phyloP scores from a whole-genome alignment of 768 basidiomycete genomes.

The Flagelloscypha sp. region DNA sequence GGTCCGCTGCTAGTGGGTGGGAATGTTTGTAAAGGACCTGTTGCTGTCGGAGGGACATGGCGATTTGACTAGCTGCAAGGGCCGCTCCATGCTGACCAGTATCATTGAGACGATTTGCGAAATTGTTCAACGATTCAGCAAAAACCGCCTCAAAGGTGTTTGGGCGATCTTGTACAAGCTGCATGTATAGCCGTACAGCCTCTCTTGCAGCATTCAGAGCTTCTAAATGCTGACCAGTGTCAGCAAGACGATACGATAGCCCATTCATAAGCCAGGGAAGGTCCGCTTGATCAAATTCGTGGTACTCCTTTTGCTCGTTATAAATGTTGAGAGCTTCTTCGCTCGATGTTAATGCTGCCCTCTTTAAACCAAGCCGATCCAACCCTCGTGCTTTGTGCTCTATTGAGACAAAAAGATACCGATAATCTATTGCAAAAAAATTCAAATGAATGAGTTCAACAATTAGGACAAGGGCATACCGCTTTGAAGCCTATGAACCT shows the following conservation, averaged over 20 bases:
- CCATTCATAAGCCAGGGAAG: neutral
- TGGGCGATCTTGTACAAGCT: neutral
- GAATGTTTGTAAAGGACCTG: neutral
- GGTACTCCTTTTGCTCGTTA: neutral
- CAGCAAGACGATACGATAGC: no score
- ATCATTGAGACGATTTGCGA: neutral
- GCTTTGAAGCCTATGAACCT: no score
- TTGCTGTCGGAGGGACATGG: neutral
- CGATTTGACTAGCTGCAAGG: neutral
- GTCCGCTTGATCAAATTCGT: neutral
- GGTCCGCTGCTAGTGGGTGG: neutral
- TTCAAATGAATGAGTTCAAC: no score
- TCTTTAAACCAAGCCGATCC: no score
- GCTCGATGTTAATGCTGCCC: neutral
- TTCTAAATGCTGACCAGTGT: neutral
- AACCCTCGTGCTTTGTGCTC: no score
- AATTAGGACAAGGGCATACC: no score
- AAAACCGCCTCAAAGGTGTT: neutral
- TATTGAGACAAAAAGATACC: no score
- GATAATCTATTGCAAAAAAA: no score
- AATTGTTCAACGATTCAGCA: neutral
- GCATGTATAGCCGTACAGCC: neutral
- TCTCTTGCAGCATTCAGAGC: neutral
- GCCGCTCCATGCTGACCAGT: neutral
- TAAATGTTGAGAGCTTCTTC: neutral